phyloP scores from a whole-genome alignment of 176 grass and related monocot species.

The Triticum timopheevii region DNA sequence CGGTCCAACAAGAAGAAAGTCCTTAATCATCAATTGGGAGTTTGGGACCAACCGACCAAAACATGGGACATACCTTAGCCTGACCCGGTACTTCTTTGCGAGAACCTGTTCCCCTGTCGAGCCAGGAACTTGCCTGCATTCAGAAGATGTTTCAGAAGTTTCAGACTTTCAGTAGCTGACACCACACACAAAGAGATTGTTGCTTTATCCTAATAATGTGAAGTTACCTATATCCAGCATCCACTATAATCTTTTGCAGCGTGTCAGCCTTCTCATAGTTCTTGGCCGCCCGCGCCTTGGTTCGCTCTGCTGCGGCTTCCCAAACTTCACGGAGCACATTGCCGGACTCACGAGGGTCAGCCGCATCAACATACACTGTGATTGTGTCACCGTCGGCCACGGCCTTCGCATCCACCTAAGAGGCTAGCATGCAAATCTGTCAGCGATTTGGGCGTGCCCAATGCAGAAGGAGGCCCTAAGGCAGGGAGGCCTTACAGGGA shows the following conservation, averaged over 20 bases:
- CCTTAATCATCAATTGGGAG: neutral
- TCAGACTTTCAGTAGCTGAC: slow-evolving; percentile 8
- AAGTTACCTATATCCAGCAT: slow-evolving; percentile 71
- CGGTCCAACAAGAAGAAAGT: neutral
- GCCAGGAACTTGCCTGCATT: slow-evolving; percentile 47
- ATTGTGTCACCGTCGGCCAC: slow-evolving; percentile 79
- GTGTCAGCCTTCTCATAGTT: slow-evolving; percentile 49
- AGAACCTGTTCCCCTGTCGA: slow-evolving; percentile 38
- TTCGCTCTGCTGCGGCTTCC: neutral
- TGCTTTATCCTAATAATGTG: neutral
- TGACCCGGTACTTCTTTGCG: slow-evolving; percentile 64
- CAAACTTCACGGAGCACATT: slow-evolving; percentile 51
- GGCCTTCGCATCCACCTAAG: slow-evolving; percentile 64
- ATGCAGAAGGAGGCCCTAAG: neutral
- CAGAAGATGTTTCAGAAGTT: neutral
- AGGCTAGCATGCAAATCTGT: slow-evolving; percentile 1
- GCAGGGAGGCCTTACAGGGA: slow-evolving; percentile 64
- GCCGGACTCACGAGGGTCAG: slow-evolving; percentile 35
- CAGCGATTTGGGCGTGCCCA: neutral
- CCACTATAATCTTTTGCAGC: slow-evolving; percentile 64
- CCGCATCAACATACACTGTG: slow-evolving; percentile 57
- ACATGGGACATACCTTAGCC: slow-evolving; percentile 66
- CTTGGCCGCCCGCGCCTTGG: slow-evolving; percentile 24
- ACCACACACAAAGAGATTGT: neutral
- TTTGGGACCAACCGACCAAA: no score